phyloP scores from a whole-genome alignment of 768 basidiomycete species.

The Coprinopsis sp. region DNA sequence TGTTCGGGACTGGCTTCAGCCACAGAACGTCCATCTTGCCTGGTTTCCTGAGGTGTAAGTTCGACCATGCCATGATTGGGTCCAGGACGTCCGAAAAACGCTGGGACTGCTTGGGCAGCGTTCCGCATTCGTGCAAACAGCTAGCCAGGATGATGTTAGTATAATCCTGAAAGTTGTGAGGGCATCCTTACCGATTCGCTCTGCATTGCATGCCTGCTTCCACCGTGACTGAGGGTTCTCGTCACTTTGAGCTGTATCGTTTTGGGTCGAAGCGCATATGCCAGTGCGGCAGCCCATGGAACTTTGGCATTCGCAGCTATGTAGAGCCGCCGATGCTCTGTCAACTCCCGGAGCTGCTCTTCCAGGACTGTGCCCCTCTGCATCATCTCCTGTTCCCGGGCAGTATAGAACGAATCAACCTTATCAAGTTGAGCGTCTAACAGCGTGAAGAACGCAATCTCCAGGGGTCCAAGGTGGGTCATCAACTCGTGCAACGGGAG shows the following conservation, averaged over 20 bases:
- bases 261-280: slow-evolving; percentile 14
- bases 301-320: slow-evolving; percentile 22
- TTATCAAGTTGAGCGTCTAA: slow-evolving; percentile 81
- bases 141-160: too few relatives aligned
- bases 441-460: slow-evolving; percentile 69
- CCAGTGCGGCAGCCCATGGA: slow-evolving; percentile 15
- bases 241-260: slow-evolving; percentile 5
- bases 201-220: too few relatives aligned
- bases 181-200: too few relatives aligned
- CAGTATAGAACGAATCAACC: slow-evolving; percentile 77
- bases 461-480: slow-evolving; percentile 51
- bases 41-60: too few relatives aligned
- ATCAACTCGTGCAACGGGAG: slow-evolving; percentile 46
- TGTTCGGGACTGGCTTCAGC: neutral
- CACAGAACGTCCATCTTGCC: neutral
- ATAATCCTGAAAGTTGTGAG: too few relatives aligned
- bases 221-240: slow-evolving; percentile 4
- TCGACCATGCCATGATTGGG: neutral
- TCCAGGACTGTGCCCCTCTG: slow-evolving; percentile 44
- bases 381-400: slow-evolving; percentile 61
- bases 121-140: too few relatives aligned
- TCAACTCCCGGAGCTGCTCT: slow-evolving; percentile 70
- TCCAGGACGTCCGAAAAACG: too few relatives aligned
- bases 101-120: too few relatives aligned
- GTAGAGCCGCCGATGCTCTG: slow-evolving; percentile 58